Percentiles rank a stretch among this genome's conserved stretches.
Conservation (phyloP, 345 rosid genomes). For the Hibiscus syriacus region DNA sequence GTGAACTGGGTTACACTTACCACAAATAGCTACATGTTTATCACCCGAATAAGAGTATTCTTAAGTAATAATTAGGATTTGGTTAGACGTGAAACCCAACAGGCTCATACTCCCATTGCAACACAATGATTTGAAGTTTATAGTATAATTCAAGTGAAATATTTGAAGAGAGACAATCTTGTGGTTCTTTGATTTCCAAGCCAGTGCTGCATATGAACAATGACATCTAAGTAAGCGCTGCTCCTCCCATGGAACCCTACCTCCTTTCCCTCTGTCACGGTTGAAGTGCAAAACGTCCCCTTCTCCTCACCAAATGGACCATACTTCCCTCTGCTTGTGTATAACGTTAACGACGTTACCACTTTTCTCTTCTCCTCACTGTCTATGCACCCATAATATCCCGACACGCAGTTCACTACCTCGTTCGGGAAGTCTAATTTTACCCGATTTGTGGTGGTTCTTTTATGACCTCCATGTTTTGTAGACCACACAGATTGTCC, state of each 20-base stretch:
- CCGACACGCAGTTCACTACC: constrained; percentile 54
- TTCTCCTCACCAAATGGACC: constrained; percentile 86
- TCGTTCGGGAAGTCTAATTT: constrained; percentile 73
- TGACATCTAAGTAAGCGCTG: constrained; percentile 63
- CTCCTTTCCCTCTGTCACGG: constrained; percentile 71
- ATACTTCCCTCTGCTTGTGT: constrained; percentile 67
- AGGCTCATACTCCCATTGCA: neutral
- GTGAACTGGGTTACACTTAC: too few species aligned
- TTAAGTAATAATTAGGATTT: neutral
- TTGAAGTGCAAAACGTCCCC: constrained; percentile 78
- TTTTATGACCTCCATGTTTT: constrained; percentile 66
- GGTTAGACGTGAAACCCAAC: neutral
- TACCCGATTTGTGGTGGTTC: constrained; percentile 64
- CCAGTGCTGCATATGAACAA: constrained; percentile 90
- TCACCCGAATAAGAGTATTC: too few species aligned
- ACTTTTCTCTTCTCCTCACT: constrained; percentile 37
- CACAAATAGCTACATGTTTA: neutral
- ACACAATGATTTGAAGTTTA: too few species aligned
- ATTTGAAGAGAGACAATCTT: constrained; percentile 40
- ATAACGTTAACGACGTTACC: constrained; percentile 61
- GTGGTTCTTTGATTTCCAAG: constrained; percentile 48
- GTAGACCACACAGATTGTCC: constrained; percentile 89
- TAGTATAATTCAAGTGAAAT: constrained; percentile 21
- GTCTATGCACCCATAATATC: constrained; percentile 54
- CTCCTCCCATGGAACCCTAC: constrained; percentile 89